phyloP scores from a whole-genome alignment of 148 eudicot genomes.

The Dianthus caryophyllus region DNA sequence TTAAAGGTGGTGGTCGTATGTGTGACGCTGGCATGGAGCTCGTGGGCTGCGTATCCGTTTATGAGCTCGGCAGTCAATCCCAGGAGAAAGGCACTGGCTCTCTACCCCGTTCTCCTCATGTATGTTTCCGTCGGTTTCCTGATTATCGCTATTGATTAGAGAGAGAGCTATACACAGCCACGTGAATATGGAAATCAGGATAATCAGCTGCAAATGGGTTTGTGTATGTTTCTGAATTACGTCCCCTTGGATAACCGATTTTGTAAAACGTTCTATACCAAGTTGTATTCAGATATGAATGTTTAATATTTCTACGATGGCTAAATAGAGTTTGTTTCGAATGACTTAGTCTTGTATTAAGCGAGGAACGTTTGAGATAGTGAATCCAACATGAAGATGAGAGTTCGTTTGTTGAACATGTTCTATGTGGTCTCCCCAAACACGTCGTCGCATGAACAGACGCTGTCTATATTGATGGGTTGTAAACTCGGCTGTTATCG shows the following conservation, averaged over 20 bases:
- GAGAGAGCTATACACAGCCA: background rate
- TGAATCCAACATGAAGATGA: background rate
- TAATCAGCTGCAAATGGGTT: conserved; percentile 17
- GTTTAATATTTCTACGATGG: conserved; percentile 19
- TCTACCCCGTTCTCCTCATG: conserved; percentile 95
- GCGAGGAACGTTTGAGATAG: background rate
- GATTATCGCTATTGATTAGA: conserved; percentile 85
- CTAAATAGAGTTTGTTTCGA: conserved; percentile 10
- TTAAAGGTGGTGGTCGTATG: conserved; percentile 71
- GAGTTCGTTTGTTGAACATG: background rate
- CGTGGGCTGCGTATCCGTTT: conserved; percentile 99
- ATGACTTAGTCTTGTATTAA: conserved; percentile 1
- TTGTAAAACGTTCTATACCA: conserved; percentile 31
- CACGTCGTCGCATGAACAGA: too few relatives aligned
- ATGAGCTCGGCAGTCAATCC: conserved; percentile 96
- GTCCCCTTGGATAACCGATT: conserved; percentile 24
- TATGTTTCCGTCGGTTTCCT: conserved; percentile 97
- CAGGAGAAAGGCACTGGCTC: conserved; percentile 92
- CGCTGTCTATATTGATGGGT: too few relatives aligned
- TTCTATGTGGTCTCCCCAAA: background rate
- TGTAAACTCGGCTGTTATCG: too few relatives aligned
- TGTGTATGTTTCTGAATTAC: conserved; percentile 22
- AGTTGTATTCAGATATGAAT: conserved; percentile 11
- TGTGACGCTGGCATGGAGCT: conserved; percentile 91
- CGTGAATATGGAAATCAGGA: conserved; percentile 2